Evolutionary conservation across 768 basidiomycete species (phyloP), one percentile per base, ranked within the genome.

Genomic region (Macrolepiota dolichaula): DNA sequence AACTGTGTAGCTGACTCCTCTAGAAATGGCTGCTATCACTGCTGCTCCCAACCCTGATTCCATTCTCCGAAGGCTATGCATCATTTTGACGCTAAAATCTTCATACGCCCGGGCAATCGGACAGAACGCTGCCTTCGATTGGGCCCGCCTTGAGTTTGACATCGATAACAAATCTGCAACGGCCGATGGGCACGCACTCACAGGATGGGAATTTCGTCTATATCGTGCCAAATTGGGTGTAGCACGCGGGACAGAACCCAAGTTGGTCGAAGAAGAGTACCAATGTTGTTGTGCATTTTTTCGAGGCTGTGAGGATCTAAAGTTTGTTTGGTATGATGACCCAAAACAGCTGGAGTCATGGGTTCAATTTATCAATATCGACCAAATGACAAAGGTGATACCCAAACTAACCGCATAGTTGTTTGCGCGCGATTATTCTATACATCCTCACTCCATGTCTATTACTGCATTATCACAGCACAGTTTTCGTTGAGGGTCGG

Each of bases 151-250:
- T 63, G 89, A 93, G 65, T 92, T 92, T 77, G 85, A 92, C 72
- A 81, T 93, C 51, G 87, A 65, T 13, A 80, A 81, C 44, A 76
- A 84, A 63, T 79, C 73, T 2, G 89, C 87, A 4, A 79, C 74
- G 1, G 88, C 88, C 2, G 92, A 94, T 70, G 84, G 85, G 4
- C 81, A 84, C 51, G 81, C 84, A 2, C 77, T 94, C 0, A 77
- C 80, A 19, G 92, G 92, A 0, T 94, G 92, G 92, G 92, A 94
- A 70, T 93, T 94, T 73, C 83, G 92, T 7, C 76, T 94, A 46
- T 94, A 90, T 81, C 82, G 81, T 60, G 84, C 88, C 12, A 83
- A 84, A 57, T 80, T 93, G 13, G 89, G 88, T 15, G 86, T 92
- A 2, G 83, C 84, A 15, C 80, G 87, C 10, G 73, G 77, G 37